Conservation (phyloP, 2,329 filamentous ascomycete genomes). For the Tolypocladium endophyticum region DNA sequence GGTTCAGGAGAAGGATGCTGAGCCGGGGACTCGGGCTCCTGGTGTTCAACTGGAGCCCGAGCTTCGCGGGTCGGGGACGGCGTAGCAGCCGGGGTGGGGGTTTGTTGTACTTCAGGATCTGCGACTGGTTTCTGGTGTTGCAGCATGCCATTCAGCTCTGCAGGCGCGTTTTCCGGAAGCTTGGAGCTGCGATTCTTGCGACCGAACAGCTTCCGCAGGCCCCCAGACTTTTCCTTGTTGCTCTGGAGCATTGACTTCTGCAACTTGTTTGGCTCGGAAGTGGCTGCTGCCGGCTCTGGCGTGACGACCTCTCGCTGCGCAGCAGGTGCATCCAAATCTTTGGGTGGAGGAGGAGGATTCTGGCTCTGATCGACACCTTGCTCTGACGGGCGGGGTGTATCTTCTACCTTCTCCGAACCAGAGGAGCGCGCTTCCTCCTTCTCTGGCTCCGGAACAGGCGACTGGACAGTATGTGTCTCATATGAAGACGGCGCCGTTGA, state of each 20-base stretch:
- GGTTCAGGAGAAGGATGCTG: not conserved
- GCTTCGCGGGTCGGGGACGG: conserved; percentile 5
- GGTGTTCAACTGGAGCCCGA: not conserved
- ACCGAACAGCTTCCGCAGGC: conserved; percentile 56
- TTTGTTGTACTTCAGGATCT: conserved; percentile 12
- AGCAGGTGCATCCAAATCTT: conserved; percentile 2
- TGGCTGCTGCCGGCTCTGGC: conserved; percentile 5
- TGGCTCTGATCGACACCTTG: not conserved
- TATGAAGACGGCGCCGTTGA: conserved; percentile 4
- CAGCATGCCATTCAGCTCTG: conserved; percentile 41
- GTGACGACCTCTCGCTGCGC: not conserved
- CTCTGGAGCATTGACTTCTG: conserved; percentile 31
- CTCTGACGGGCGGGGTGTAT: not conserved
- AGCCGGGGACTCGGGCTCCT: conserved; percentile 4
- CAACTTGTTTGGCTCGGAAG: conserved; percentile 35
- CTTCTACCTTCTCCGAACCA: conserved; percentile 3
- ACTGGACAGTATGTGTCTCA: not conserved
- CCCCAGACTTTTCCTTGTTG: conserved; percentile 32
- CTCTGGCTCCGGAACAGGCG: not conserved
- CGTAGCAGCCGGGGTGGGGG: conserved; percentile 14
- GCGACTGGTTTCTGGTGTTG: conserved; percentile 22
- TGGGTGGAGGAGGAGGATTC: conserved; percentile 13
- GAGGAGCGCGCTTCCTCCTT: not conserved
- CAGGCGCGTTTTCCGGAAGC: conserved; percentile 40
- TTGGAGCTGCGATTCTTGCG: conserved; percentile 52